These are phyloP conservation scores for Yamadazyma sp. DNA, from an alignment of 805 yeast genomes.

Conservation along the genomic window DNA sequence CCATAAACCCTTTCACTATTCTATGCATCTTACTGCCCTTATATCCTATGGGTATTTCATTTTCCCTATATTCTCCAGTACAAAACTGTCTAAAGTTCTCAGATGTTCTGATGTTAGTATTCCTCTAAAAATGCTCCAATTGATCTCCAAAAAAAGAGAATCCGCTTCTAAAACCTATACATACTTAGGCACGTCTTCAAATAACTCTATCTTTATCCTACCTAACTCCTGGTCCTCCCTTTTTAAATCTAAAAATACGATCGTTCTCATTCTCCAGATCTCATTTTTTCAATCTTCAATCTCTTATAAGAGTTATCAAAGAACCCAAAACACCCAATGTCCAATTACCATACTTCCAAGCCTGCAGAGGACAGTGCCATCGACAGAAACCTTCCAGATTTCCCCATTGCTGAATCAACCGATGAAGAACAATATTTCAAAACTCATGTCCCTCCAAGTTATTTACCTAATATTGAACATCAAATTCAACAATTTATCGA, in stretches of 20 bases:
- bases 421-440: conserved; percentile 80
- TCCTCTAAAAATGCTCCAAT: background rate
- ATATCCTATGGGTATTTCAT: conserved; percentile 80
- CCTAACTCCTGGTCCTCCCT: conserved; percentile 3
- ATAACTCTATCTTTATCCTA: conserved; percentile 59
- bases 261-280: conserved; percentile 3
- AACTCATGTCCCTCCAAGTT: conserved; percentile 68
- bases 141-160: background rate
- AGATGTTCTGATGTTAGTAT: conserved; percentile 39
- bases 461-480: conserved; percentile 57
- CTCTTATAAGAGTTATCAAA: too few relatives aligned
- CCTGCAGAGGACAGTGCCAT: conserved; percentile 75
- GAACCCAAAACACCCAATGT: conserved; percentile 3
- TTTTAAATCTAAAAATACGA: conserved; percentile 5
- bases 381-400: conserved; percentile 70
- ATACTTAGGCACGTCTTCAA: conserved; percentile 8
- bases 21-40: conserved; percentile 89
- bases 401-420: conserved; percentile 67
- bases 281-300: too few relatives aligned
- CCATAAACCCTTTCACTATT: conserved; percentile 93
- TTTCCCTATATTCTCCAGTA: conserved; percentile 61
- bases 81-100: conserved; percentile 78
- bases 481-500: conserved; percentile 62
- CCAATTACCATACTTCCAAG: conserved; percentile 50
- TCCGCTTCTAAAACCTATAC: conserved; percentile 1